Percentiles rank a stretch among this genome's conserved stretches.
Conservation (phyloP, 345 rosid genomes). For the Citrus hindsii region DNA sequence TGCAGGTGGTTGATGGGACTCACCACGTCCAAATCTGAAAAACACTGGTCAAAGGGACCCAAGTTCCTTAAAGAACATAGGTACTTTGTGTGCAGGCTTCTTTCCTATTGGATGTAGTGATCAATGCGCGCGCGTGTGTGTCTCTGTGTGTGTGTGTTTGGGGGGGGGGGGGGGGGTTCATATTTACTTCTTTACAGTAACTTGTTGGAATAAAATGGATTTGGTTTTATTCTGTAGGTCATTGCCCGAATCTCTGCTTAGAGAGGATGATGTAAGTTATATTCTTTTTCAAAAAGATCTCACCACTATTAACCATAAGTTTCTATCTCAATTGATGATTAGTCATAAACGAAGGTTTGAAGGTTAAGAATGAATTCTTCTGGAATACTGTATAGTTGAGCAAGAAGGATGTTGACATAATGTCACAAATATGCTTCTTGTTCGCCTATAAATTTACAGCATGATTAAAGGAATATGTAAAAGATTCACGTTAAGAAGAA, state of each 20-base stretch:
- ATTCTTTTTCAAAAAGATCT: neutral
- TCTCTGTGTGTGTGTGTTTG: too few species aligned
- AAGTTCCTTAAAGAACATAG: slow-evolving; percentile 32
- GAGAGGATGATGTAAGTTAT: slow-evolving; percentile 85
- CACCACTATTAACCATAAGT: neutral
- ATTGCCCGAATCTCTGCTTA: slow-evolving; percentile 63
- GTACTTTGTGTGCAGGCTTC: slow-evolving; percentile 29
- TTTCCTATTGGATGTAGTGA: neutral
- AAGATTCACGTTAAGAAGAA: neutral
- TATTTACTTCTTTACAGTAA: neutral
- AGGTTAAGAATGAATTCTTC: neutral
- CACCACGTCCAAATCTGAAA: slow-evolving; percentile 32
- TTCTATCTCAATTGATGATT: neutral
- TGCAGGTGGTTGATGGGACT: slow-evolving; percentile 81
- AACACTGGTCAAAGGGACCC: slow-evolving; percentile 28
- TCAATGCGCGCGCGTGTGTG: neutral
- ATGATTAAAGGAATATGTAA: neutral
- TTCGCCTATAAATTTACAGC: neutral
- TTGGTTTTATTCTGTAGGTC: slow-evolving; percentile 34
- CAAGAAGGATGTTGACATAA: neutral
- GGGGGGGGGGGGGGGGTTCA: too few species aligned
- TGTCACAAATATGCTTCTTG: neutral
- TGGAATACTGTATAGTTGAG: neutral
- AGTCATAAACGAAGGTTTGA: neutral
- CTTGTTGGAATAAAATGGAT: neutral